Percentiles rank a stretch among this genome's conserved stretches.
These are phyloP conservation scores for Termitomyces sp. DNA, from an alignment of 768 basidiomycete species.

Conservation along the genomic window DNA sequence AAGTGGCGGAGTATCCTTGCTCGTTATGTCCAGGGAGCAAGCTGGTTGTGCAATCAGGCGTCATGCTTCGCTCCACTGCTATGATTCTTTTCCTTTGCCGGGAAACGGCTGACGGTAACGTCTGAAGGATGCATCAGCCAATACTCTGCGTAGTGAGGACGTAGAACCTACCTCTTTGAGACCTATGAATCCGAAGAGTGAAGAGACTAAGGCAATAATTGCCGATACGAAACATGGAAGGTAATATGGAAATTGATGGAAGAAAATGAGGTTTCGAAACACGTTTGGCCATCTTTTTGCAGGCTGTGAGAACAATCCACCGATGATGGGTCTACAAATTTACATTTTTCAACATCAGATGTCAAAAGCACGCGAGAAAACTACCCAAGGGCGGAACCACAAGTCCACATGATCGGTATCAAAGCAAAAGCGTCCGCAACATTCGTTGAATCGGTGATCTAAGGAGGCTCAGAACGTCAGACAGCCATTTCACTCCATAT, in stretches of 20 bases:
- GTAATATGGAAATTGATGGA: slow-evolving; percentile 29
- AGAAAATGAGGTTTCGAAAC: slow-evolving; percentile 23
- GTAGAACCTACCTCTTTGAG: slow-evolving; percentile 21
- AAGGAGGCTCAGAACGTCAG: not conserved
- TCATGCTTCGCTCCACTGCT: not conserved
- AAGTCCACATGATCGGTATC: slow-evolving; percentile 23
- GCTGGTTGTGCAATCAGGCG: slow-evolving; percentile 14
- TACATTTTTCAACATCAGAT: not conserved
- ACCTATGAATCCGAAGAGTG: slow-evolving; percentile 16
- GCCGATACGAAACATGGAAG: slow-evolving; percentile 22
- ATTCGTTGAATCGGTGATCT: slow-evolving; percentile 24
- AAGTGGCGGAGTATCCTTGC: slow-evolving; percentile 7
- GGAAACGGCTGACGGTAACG: slow-evolving; percentile 23
- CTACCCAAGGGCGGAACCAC: slow-evolving; percentile 22
- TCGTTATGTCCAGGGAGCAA: slow-evolving; percentile 5
- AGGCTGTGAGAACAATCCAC: slow-evolving; percentile 27
- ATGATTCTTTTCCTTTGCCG: slow-evolving; percentile 7
- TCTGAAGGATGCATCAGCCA: slow-evolving; percentile 16
- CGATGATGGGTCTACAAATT: slow-evolving; percentile 14
- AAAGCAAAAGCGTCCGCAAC: slow-evolving; percentile 22
- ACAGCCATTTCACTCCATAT: not conserved
- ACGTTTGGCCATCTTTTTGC: slow-evolving; percentile 23
- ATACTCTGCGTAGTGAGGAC: not conserved
- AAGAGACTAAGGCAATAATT: slow-evolving; percentile 14
- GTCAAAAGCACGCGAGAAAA: not conserved